These are phyloP conservation scores for Scheffersomyces quercinus DNA, from an alignment of 1,139 yeast species.

Conservation along the genomic window DNA sequence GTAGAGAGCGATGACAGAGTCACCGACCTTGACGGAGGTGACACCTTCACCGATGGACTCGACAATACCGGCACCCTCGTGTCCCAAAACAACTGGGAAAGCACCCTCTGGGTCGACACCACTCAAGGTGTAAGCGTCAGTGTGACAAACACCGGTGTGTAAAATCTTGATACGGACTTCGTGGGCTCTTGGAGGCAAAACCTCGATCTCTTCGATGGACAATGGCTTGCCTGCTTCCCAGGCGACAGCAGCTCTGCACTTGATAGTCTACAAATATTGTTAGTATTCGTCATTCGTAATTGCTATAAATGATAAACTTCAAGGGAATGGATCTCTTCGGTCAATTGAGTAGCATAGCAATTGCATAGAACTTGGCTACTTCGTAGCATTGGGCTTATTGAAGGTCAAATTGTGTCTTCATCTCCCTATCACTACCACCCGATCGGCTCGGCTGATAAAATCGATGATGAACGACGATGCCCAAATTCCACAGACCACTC, in stretches of 20 bases:
- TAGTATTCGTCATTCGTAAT: too few species aligned
- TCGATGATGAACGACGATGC: too few species aligned
- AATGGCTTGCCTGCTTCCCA: slow-evolving; percentile 94
- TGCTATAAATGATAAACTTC: too few species aligned
- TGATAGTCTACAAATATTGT: slow-evolving; percentile 54
- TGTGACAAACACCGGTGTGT: slow-evolving; percentile 95
- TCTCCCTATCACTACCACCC: too few species aligned
- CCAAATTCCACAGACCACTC: too few species aligned
- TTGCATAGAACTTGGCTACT: too few species aligned
- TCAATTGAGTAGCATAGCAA: too few species aligned
- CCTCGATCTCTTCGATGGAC: slow-evolving; percentile 82
- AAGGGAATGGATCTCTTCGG: too few species aligned
- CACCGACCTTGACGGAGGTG: slow-evolving; percentile 81
- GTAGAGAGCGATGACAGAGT: slow-evolving; percentile 86
- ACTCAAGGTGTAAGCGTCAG: slow-evolving; percentile 94
- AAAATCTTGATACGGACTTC: slow-evolving; percentile 90
- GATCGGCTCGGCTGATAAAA: too few species aligned
- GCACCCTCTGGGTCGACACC: slow-evolving; percentile 97
- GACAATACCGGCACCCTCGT: slow-evolving; percentile 96
- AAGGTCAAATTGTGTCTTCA: too few species aligned
- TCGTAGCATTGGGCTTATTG: too few species aligned
- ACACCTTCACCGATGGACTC: slow-evolving; percentile 94
- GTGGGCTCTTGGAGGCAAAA: slow-evolving; percentile 91
- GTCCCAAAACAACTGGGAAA: slow-evolving; percentile 90
- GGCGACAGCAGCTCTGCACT: slow-evolving; percentile 95